Evolutionary conservation across 2,329 filamentous ascomycete genomes (phyloP), one percentile per base, ranked within the genome.

Genomic region (Ceratocystis variospora): DNA sequence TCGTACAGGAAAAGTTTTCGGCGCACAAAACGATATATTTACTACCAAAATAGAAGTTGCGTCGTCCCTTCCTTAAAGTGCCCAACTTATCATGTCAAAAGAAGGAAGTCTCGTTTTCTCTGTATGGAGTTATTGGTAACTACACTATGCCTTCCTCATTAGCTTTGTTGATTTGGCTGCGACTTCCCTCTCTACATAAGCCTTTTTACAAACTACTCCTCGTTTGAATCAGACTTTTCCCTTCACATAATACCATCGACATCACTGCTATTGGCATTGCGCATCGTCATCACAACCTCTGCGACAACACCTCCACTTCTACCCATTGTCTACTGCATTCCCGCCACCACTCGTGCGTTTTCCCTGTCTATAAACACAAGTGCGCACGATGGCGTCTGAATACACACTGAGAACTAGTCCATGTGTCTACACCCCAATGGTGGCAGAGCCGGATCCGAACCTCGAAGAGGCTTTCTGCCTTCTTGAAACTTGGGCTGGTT

Each of bases 401-500:
- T 65, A 65, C 64, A 62, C 55, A 17, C 1, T 65, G 15, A 55
- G 64, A 41, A 65, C 64, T 28, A 65, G 55, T 8, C 33, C 55
- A 44, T 65, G 57, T 46, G 31, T 46, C 10, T 62, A 62, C 25
- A 37, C 37, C 4, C 59, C 55, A 28, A 41, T 62, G 17, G 10
- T 25, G 10, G 25, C 44, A 28, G 17, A 61, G 55, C 64, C 44
- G 5, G 57, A 61, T 33, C 28, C 64, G 22, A 10, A 48, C 44
- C 22, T 57, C 31, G 61, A 64, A n/a, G 63, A 68, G 5, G 19
- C 41, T 10, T 45, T 66, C 28, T 61, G 61, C 17, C 53, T 68
- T 19, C 62, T 68, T 37, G 67, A 68, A 31, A 68, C 67, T 22
- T 68, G 67, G 64, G 53, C 62, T n/a, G 67, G 67, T 22, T 66